phyloP scores from a whole-genome alignment of 1,284 basidiomycete species.

The Pholiota adiposa region DNA sequence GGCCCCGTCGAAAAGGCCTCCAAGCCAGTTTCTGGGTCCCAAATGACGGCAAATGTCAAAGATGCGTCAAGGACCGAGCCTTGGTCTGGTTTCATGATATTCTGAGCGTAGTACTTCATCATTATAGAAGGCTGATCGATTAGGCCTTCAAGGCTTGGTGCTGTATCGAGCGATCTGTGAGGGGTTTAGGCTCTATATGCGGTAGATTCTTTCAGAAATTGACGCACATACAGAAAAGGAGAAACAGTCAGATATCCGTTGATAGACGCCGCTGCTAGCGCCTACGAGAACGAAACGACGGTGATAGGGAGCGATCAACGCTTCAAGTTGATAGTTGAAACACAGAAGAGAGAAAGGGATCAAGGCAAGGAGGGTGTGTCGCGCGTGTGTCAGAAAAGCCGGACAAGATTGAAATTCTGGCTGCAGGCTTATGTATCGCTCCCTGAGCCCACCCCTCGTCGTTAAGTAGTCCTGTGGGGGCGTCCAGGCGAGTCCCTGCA shows the following conservation, averaged over 20 bases:
- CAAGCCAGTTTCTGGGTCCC: conserved; percentile 25
- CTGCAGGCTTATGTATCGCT: background rate
- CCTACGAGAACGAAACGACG: background rate
- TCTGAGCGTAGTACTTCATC: background rate
- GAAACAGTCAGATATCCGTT: background rate
- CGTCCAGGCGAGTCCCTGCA: background rate
- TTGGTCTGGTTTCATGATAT: background rate
- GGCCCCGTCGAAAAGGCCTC: conserved; percentile 21
- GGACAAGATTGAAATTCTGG: too few relatives aligned
- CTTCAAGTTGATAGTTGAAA: background rate
- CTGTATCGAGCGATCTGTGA: background rate
- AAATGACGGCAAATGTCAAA: conserved; percentile 25
- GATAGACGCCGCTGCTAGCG: background rate
- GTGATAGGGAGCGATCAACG: background rate
- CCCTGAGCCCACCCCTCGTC: background rate
- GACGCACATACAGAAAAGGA: background rate
- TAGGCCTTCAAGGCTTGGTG: background rate
- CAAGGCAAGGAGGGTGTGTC: background rate
- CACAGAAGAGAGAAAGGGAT: background rate
- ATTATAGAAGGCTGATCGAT: background rate
- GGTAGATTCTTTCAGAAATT: background rate
- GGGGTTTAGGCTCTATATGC: background rate
- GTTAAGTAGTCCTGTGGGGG: background rate
- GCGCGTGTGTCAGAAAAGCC: too few relatives aligned
- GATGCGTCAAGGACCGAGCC: conserved; percentile 10